These are phyloP conservation scores for Globisporangium carolinianum DNA, from an alignment of 352 stramenopile genomes.

Conservation along the genomic window DNA sequence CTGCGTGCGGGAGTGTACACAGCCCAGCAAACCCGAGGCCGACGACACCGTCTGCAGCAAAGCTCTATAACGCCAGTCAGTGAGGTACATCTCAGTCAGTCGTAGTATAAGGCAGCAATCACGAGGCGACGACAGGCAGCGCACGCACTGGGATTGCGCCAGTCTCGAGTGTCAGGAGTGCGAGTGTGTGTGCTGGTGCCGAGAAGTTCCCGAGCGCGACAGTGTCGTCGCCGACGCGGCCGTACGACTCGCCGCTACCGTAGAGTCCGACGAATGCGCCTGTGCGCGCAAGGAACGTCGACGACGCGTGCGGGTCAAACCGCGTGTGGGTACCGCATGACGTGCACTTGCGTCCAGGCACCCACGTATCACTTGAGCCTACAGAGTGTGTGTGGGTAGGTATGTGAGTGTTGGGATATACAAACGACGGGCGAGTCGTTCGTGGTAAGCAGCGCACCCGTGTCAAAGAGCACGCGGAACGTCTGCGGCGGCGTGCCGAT, in stretches of 20 bases:
- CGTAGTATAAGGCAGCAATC: not conserved
- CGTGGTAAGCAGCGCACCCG: slow-evolving; percentile 8
- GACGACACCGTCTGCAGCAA: slow-evolving; percentile 48
- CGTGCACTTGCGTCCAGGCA: slow-evolving; percentile 27
- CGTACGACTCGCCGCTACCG: slow-evolving; percentile 37
- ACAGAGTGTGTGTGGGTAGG: not conserved
- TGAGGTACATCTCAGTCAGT: no score
- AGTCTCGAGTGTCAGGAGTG: slow-evolving; percentile 37
- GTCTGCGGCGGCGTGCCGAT: slow-evolving; percentile 29
- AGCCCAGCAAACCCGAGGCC: slow-evolving; percentile 46
- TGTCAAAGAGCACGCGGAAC: slow-evolving; percentile 29
- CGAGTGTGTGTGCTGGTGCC: slow-evolving; percentile 25
- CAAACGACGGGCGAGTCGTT: not conserved
- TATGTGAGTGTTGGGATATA: not conserved
- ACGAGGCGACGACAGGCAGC: not conserved
- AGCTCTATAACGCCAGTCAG: slow-evolving; percentile 11
- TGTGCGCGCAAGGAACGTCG: slow-evolving; percentile 16
- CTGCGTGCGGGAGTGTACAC: slow-evolving; percentile 34
- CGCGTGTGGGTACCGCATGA: slow-evolving; percentile 47
- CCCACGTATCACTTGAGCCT: slow-evolving; percentile 32
- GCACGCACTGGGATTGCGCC: slow-evolving; percentile 30
- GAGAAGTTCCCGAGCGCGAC: slow-evolving; percentile 29
- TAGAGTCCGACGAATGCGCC: slow-evolving; percentile 40
- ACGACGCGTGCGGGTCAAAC: slow-evolving; percentile 27
- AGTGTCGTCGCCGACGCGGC: slow-evolving; percentile 24